Conservation (phyloP, 192 early-diverging fungal genomes). For the Coemansia guatemalensis region DNA sequence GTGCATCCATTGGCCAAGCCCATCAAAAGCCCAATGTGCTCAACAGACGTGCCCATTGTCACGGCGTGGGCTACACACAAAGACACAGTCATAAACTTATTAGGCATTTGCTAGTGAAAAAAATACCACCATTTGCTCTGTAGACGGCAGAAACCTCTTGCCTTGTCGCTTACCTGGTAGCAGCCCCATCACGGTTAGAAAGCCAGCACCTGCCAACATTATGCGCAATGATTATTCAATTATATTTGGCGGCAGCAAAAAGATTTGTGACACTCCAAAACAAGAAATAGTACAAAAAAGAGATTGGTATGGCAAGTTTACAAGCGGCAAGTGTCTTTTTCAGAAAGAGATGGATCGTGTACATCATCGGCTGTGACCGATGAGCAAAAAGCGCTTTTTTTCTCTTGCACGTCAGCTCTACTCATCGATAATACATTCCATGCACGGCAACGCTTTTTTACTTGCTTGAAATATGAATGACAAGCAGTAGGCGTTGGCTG, state of each 20-base stretch:
- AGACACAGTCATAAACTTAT: background rate
- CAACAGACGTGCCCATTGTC: conserved; percentile 37
- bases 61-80: conserved; percentile 45
- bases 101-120: background rate
- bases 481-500: too few relatives aligned
- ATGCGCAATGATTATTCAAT: conserved; percentile 7
- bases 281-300: too few relatives aligned
- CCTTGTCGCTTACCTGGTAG: conserved; percentile 33
- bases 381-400: too few relatives aligned
- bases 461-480: too few relatives aligned
- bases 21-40: conserved; percentile 49
- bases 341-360: too few relatives aligned
- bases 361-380: too few relatives aligned
- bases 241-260: background rate
- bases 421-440: too few relatives aligned
- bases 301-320: too few relatives aligned
- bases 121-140: background rate
- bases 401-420: too few relatives aligned
- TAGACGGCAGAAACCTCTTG: background rate
- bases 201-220: conserved; percentile 51
- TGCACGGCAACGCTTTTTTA: too few relatives aligned
- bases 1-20: conserved; percentile 47
- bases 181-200: conserved; percentile 46
- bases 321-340: too few relatives aligned
- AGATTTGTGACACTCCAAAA: too few relatives aligned